phyloP scores from a whole-genome alignment of 192 early-diverging fungal genomes.

The Chytriomyces sp. region DNA sequence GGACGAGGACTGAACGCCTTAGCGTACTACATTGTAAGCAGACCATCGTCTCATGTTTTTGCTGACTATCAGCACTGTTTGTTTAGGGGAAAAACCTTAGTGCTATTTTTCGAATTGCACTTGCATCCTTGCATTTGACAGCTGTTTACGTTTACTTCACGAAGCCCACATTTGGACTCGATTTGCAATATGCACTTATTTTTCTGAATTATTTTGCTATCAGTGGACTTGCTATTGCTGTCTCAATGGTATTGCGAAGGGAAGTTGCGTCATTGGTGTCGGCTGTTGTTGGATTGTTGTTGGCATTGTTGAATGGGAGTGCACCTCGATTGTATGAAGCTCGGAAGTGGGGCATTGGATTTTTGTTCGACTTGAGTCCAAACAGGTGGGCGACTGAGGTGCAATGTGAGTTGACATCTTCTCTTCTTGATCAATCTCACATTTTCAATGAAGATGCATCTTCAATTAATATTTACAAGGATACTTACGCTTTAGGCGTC shows the following conservation, averaged over 20 bases:
- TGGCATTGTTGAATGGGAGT: slow-evolving; percentile 47
- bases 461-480: slow-evolving; percentile 7
- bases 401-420: slow-evolving; percentile 9
- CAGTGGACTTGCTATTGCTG: slow-evolving; percentile 39
- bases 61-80: neutral
- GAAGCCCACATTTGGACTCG: slow-evolving; percentile 33
- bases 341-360: slow-evolving; percentile 22
- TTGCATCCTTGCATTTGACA: slow-evolving; percentile 46
- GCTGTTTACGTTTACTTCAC: slow-evolving; percentile 38
- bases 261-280: slow-evolving; percentile 39
- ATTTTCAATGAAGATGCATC: neutral
- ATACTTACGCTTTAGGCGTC: slow-evolving; percentile 23
- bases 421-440: neutral
- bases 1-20: slow-evolving; percentile 33
- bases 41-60: neutral
- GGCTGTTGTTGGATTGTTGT: slow-evolving; percentile 38
- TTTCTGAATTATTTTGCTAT: slow-evolving; percentile 47
- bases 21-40: slow-evolving; percentile 33
- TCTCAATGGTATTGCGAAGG: slow-evolving; percentile 37
- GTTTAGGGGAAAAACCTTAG: slow-evolving; percentile 42
- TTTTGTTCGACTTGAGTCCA: slow-evolving; percentile 9
- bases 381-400: slow-evolving; percentile 27
- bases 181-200: slow-evolving; percentile 33
- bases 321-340: slow-evolving; percentile 39
- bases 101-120: slow-evolving; percentile 36